phyloP scores from a whole-genome alignment of 2,329 filamentous ascomycete genomes.

The Monilinia vaccinii-corymbosi region DNA sequence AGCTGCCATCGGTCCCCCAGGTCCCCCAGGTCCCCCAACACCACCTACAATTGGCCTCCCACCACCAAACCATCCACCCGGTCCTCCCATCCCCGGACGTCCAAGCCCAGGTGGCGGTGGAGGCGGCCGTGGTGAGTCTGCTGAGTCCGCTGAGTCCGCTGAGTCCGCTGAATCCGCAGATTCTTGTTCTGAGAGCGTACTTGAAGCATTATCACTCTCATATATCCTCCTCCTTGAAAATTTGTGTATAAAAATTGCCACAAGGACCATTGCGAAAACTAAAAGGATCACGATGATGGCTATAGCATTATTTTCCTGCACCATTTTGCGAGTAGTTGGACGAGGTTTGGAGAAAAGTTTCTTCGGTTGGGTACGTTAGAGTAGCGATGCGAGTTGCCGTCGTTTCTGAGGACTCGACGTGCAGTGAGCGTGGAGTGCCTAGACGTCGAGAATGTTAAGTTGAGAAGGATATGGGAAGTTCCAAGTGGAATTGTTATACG shows the following conservation, averaged over 20 bases:
- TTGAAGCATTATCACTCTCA: neutral
- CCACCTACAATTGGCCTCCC: neutral
- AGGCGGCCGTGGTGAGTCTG: neutral
- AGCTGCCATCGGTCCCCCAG: neutral
- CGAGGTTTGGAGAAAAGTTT: neutral
- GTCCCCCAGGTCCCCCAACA: neutral
- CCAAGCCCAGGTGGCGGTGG: neutral
- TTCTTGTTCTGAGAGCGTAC: neutral
- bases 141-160: too few relatives aligned
- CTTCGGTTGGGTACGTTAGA: neutral
- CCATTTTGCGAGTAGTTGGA: neutral
- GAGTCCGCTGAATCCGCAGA: neutral
- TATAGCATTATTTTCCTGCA: neutral
- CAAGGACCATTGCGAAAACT: neutral
- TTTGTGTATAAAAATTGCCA: neutral
- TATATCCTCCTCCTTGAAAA: neutral
- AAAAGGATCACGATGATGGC: constrained; percentile 1
- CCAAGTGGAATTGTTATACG: neutral
- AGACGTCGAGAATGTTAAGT: neutral
- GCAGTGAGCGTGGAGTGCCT: neutral
- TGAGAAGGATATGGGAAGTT: neutral
- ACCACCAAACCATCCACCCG: constrained; percentile 1
- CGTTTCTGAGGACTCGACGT: neutral
- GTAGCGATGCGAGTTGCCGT: neutral
- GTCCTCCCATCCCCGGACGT: neutral